A percentile compares a stretch with the other conserved stretches of the same genome.
Conservation (phyloP, 306 rosid genomes). For the Lathyrus tuberosus region DNA sequence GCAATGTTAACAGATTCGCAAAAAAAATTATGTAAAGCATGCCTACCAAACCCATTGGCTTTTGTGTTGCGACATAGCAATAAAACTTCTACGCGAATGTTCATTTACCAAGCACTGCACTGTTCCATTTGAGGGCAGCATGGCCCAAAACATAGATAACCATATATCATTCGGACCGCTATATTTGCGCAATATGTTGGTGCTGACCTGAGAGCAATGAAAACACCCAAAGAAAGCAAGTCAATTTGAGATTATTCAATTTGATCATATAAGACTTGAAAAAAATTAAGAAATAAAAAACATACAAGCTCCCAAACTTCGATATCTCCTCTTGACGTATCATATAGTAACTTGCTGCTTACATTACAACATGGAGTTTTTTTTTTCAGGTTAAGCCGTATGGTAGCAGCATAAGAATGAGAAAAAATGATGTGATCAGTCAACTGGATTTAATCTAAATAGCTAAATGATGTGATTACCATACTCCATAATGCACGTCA, state of each 20-base stretch:
- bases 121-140: slow-evolving; percentile 49
- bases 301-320: slow-evolving; percentile 96
- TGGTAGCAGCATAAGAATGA: slow-evolving; percentile 34
- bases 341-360: slow-evolving; percentile 60
- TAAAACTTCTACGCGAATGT: slow-evolving; percentile 61
- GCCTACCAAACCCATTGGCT: slow-evolving; percentile 95
- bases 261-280: slow-evolving; percentile 9
- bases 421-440: slow-evolving; percentile 29
- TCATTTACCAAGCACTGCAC: slow-evolving; percentile 70
- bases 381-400: slow-evolving; percentile 13
- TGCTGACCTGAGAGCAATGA: slow-evolving; percentile 64
- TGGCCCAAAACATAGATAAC: slow-evolving; percentile 58
- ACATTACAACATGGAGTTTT: slow-evolving; percentile 32
- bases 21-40: slow-evolving; percentile 25
- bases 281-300: slow-evolving; percentile 35
- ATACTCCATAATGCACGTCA: slow-evolving; percentile 74
- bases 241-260: neutral
- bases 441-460: slow-evolving; percentile 10
- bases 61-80: slow-evolving; percentile 83
- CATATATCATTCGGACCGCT: slow-evolving; percentile 87
- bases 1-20: neutral
- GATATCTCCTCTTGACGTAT: slow-evolving; percentile 45
- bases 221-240: slow-evolving; percentile 6
- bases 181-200: slow-evolving; percentile 79
- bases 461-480: slow-evolving; percentile 42